These are phyloP conservation scores for Tetrastigma voinierianum DNA, from an alignment of 164 flowering plant genomes.

Conservation along the genomic window DNA sequence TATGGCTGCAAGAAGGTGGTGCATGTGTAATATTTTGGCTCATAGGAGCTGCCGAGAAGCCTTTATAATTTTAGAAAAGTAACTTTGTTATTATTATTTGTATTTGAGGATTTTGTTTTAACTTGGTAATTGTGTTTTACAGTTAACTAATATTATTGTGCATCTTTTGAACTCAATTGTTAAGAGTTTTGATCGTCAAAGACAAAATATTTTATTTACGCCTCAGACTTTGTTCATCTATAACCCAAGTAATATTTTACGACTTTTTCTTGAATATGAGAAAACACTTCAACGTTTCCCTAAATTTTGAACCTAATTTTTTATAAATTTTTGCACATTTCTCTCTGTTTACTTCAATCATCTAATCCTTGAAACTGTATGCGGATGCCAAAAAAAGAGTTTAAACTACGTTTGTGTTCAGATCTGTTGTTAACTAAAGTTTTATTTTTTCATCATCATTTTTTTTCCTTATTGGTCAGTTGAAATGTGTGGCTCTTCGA, in stretches of 20 bases:
- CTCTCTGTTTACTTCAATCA: neutral
- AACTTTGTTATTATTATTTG: slow-evolving; percentile 1
- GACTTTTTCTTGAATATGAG: slow-evolving; percentile 95
- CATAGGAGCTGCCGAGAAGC: neutral
- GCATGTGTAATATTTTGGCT: neutral
- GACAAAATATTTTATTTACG: slow-evolving; percentile 82
- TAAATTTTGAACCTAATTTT: too few relatives aligned
- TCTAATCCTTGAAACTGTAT: neutral
- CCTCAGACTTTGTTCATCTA: slow-evolving; percentile 79
- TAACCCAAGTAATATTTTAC: slow-evolving; percentile 83
- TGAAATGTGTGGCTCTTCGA: too few relatives aligned
- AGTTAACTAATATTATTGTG: slow-evolving; percentile 1
- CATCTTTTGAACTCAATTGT: slow-evolving; percentile 7
- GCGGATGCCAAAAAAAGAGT: too few relatives aligned
- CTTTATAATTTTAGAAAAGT: neutral
- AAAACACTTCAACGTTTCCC: slow-evolving; percentile 92
- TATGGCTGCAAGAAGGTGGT: neutral
- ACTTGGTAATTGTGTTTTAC: too few relatives aligned
- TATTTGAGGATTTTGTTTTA: neutral
- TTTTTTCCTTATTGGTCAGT: too few relatives aligned
- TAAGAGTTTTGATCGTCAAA: slow-evolving; percentile 89
- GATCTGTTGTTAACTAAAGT: too few relatives aligned
- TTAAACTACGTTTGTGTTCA: too few relatives aligned
- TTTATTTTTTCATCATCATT: too few relatives aligned
- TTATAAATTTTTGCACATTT: slow-evolving; percentile 5